These are phyloP conservation scores for Balansia obtecta DNA, from an alignment of 2,329 filamentous ascomycete genomes.

Conservation along the genomic window DNA sequence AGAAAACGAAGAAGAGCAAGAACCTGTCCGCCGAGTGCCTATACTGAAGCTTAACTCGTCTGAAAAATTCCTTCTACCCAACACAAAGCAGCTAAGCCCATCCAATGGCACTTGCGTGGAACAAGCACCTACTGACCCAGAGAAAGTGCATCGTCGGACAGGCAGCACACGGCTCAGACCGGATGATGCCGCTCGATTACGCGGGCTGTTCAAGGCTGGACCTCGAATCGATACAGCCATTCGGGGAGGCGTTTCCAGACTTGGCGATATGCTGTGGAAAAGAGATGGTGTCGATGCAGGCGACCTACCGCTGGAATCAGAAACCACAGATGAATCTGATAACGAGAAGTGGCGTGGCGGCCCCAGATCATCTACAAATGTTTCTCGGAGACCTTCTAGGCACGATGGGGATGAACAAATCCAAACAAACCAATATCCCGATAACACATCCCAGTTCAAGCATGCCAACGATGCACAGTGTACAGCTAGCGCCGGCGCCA, in stretches of 20 bases:
- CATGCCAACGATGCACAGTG: slow-evolving; percentile 18
- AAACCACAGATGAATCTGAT: slow-evolving; percentile 38
- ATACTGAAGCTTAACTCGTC: slow-evolving; percentile 15
- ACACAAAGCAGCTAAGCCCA: slow-evolving; percentile 8
- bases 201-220: slow-evolving; percentile 62
- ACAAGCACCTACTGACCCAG: slow-evolving; percentile 2
- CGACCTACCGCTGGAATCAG: slow-evolving; percentile 23
- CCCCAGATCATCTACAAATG: slow-evolving; percentile 20
- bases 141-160: slow-evolving; percentile 29
- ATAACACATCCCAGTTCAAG: slow-evolving; percentile 38
- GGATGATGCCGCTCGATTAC: slow-evolving; percentile 25
- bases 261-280: slow-evolving; percentile 45
- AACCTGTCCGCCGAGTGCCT: slow-evolving; percentile 15
- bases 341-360: slow-evolving; percentile 28
- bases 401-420: slow-evolving; percentile 17
- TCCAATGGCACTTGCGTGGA: slow-evolving; percentile 24
- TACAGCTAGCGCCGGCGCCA: slow-evolving; percentile 7
- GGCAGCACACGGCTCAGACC: slow-evolving; percentile 33
- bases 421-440: slow-evolving; percentile 33
- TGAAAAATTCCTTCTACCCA: slow-evolving; percentile 10
- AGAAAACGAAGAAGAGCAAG: slow-evolving; percentile 27
- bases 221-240: slow-evolving; percentile 63
- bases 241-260: slow-evolving; percentile 41
- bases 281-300: slow-evolving; percentile 33
- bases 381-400: slow-evolving; percentile 23